Conservation (phyloP, 257 asterid genomes). For the Nicotiana paniculata region DNA sequence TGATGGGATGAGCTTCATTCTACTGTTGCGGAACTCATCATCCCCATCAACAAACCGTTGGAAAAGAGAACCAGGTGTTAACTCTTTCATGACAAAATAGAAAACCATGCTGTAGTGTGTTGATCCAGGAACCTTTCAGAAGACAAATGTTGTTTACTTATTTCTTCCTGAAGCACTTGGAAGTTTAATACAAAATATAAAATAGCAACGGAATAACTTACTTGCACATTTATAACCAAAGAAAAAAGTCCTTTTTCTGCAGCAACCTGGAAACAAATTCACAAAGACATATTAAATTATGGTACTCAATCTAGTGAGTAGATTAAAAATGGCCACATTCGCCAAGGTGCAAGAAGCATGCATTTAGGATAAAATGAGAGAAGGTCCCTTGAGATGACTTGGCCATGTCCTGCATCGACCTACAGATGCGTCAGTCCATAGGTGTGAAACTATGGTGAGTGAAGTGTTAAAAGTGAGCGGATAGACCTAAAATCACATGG, state of each 20-base stretch:
- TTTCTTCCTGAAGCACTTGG: conserved; percentile 7
- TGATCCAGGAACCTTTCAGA: conserved; percentile 84
- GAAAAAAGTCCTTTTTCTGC: conserved; percentile 80
- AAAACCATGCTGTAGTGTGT: conserved; percentile 96
- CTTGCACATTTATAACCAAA: conserved; percentile 84
- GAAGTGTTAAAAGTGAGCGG: too few species aligned
- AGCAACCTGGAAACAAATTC: conserved; percentile 62
- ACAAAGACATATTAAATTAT: background rate
- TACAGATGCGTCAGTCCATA: too few species aligned
- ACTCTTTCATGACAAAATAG: conserved; percentile 60
- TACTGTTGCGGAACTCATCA: conserved; percentile 89
- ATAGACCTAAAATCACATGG: too few species aligned
- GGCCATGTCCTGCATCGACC: too few species aligned
- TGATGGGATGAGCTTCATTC: conserved; percentile 93
- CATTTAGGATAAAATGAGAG: too few species aligned
- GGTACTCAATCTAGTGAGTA: background rate
- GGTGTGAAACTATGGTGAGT: too few species aligned
- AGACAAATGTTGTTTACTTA: conserved; percentile 10
- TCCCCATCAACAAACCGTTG: conserved; percentile 94
- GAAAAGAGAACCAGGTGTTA: conserved; percentile 69
- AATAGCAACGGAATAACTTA: conserved; percentile 37
- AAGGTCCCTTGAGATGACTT: too few species aligned
- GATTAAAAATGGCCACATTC: too few species aligned
- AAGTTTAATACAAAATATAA: conserved; percentile 13
- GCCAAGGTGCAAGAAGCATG: too few species aligned